A percentile compares a stretch with the other conserved stretches of the same genome.
Evolutionary conservation across 768 basidiomycete species (phyloP).

Genomic region (Mycena kentingensis): DNA sequence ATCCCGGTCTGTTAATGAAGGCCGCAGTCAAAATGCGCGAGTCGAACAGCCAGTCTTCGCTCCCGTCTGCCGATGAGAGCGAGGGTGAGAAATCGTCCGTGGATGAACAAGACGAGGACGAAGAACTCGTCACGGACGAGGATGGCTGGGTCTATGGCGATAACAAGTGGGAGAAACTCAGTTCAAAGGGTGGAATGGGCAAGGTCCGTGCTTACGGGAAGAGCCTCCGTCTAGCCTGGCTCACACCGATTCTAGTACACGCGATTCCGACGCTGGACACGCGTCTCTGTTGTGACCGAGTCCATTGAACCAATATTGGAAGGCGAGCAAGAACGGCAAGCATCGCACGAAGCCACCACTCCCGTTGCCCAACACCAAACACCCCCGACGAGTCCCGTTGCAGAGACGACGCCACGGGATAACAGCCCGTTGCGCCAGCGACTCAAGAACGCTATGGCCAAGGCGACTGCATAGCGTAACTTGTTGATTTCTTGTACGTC

Average conservation of each 20-base stretch:
- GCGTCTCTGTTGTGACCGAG: constrained; percentile 78
- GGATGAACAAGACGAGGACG: constrained; percentile 41
- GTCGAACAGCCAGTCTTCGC: constrained; percentile 22
- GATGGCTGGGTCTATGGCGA: constrained; percentile 95
- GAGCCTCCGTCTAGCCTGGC: constrained; percentile 1
- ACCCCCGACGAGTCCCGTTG: constrained; percentile 14
- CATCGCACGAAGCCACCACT: constrained; percentile 2
- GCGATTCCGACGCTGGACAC: constrained; percentile 82
- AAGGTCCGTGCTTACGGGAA: constrained; percentile 49
- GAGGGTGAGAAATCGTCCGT: constrained; percentile 32
- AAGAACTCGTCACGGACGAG: constrained; percentile 67
- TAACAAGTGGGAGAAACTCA: constrained; percentile 90
- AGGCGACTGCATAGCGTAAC: constrained; percentile 23
- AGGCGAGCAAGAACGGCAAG: constrained; percentile 34
- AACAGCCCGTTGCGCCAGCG: constrained; percentile 31
- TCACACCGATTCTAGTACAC: constrained; percentile 63
- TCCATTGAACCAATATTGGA: constrained; percentile 56
- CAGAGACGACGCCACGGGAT: constrained; percentile 22
- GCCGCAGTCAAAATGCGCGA: constrained; percentile 55
- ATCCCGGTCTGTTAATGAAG: constrained; percentile 49
- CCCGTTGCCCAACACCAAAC: background rate
- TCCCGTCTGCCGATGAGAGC: constrained; percentile 12
- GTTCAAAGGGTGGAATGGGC: constrained; percentile 79
- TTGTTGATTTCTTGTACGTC: no score
- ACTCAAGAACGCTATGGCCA: constrained; percentile 30